Evolutionary conservation across 1,139 yeast genomes (phyloP).

Genomic region (Lodderomyces beijingensis): DNA sequence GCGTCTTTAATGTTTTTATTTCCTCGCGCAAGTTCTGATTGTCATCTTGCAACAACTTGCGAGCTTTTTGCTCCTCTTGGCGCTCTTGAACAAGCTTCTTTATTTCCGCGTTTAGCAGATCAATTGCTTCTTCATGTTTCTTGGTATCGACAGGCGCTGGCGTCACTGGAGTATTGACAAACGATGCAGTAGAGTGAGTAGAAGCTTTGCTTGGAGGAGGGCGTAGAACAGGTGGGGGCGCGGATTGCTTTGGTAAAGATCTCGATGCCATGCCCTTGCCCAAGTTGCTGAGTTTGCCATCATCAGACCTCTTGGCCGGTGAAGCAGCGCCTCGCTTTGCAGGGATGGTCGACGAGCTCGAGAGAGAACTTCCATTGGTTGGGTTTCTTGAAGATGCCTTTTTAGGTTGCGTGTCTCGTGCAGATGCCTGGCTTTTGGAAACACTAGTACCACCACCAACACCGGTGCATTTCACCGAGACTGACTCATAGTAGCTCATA

Average conservation of each 20-base stretch:
- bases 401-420: slow-evolving; percentile 2
- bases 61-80: slow-evolving; percentile 6
- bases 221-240: slow-evolving; percentile 15
- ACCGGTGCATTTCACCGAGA: slow-evolving; percentile 44
- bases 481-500: slow-evolving; percentile 52
- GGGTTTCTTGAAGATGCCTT: not conserved
- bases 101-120: slow-evolving; percentile 41
- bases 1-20: slow-evolving; percentile 7
- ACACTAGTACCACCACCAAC: slow-evolving; percentile 9
- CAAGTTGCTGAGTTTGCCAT: slow-evolving; percentile 24
- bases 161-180: not conserved
- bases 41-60: slow-evolving; percentile 6
- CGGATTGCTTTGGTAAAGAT: slow-evolving; percentile 24
- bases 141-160: slow-evolving; percentile 1
- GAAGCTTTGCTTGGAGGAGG: slow-evolving; percentile 10
- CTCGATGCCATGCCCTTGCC: slow-evolving; percentile 39
- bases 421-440: slow-evolving; percentile 11
- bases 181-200: slow-evolving; percentile 4
- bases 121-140: slow-evolving; percentile 32
- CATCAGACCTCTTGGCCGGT: slow-evolving; percentile 47
- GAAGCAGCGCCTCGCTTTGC: slow-evolving; percentile 65
- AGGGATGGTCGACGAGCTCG: slow-evolving; percentile 39
- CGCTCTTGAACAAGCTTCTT: slow-evolving; percentile 8
- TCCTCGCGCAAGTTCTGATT: slow-evolving; percentile 10
- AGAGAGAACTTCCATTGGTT: not conserved